Evolutionary conservation across 371 early-diverging fungal species (phyloP).

Genomic region (Blakeslea trispora): DNA sequence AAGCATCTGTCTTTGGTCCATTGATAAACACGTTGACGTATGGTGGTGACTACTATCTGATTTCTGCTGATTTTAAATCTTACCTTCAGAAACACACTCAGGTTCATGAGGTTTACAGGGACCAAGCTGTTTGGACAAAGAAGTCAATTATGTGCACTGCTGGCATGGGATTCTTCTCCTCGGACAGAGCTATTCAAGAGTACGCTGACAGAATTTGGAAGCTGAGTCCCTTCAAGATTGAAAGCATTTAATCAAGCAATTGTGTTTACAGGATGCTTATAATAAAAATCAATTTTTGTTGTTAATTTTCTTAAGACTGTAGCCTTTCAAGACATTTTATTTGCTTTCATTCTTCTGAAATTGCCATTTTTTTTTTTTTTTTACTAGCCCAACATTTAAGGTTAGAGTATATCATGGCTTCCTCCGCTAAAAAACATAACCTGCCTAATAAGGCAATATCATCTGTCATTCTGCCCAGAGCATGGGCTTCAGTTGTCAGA

Average conservation of each 20-base stretch:
- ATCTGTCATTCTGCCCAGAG: too few species aligned
- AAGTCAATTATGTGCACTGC: constrained; percentile 87
- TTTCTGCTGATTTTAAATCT: constrained; percentile 84
- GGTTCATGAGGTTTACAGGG: constrained; percentile 77
- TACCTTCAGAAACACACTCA: constrained; percentile 76
- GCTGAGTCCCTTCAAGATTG: constrained; percentile 39
- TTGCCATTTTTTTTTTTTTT: too few species aligned
- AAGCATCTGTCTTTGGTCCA: constrained; percentile 69
- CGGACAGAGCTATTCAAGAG: constrained; percentile 81
- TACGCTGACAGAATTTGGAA: constrained; percentile 89
- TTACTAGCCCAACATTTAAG: too few species aligned
- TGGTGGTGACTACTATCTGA: constrained; percentile 86
- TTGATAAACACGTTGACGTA: constrained; percentile 75
- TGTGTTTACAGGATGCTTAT: too few species aligned
- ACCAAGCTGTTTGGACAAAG: constrained; percentile 76
- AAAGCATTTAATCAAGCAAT: background rate
- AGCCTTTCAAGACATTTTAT: too few species aligned
- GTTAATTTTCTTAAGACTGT: too few species aligned
- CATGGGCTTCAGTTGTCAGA: too few species aligned
- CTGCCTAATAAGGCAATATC: too few species aligned
- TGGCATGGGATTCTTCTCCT: constrained; percentile 89
- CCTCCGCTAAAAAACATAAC: too few species aligned
- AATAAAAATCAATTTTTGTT: too few species aligned
- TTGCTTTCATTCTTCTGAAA: too few species aligned
- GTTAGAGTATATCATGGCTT: too few species aligned